Conservation (phyloP, 768 basidiomycete species). For the Mrakia hoshinonis region DNA sequence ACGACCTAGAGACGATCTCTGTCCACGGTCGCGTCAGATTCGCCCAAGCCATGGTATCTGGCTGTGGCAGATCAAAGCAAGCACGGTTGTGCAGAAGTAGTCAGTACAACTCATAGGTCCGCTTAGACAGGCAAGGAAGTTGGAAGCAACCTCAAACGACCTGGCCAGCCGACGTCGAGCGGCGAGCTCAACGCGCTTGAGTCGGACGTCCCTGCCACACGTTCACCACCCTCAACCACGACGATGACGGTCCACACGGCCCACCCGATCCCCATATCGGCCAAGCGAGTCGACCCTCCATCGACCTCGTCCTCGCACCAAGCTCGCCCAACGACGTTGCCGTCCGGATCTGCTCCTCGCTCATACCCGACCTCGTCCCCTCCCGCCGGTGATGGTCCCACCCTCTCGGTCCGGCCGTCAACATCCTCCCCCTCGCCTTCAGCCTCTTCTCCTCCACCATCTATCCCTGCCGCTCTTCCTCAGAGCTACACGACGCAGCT, state of each 20-base stretch:
- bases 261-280: constrained; percentile 6
- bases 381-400: not conserved
- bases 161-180: no score
- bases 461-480: constrained; percentile 1
- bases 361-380: not conserved
- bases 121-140: no score
- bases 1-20: no score
- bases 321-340: not conserved
- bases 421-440: not conserved
- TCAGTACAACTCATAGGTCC: no score
- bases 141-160: no score
- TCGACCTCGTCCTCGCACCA: not conserved
- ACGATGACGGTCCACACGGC: not conserved
- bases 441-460: not conserved
- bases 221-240: not conserved
- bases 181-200: no score
- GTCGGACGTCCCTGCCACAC: not conserved
- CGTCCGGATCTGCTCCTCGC: not conserved
- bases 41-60: no score
- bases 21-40: no score
- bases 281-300: not conserved
- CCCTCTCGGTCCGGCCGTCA: not conserved
- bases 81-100: no score
- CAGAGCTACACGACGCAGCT: constrained; percentile 28
- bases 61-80: no score